Base-by-base conservation (phyloP, 1,284 basidiomycete species). In the Singerocomus inundabilis region DNA sequence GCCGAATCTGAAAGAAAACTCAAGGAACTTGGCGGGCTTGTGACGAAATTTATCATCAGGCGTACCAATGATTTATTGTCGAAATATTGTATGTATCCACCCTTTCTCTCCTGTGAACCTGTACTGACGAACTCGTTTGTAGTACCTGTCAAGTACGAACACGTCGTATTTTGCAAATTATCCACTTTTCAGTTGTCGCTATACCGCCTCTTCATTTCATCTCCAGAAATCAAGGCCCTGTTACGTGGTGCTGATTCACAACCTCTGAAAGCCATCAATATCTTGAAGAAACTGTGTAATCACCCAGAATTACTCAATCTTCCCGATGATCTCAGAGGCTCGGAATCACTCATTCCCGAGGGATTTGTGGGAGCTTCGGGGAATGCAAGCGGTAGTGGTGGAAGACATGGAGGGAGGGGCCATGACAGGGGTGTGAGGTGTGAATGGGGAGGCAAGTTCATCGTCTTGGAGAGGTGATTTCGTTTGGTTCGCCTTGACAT, bases 131-230 rank as follows among this genome's bases (percentile, higher is more conserved):
- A 61, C 28, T 29, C 48, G 21, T 26, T 43, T 24, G 9, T 46
- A 97, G 94, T 99, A 37, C 96, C 96, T 4, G 93, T 99, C 73
- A 99, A 99, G 69, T 98, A 99, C 74, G 96, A 99, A 70, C 94
- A 98, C 56, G 97, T 99, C 57, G 97, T 99, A 1, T 99, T 99
- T 72, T 98, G 96, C 70, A 79, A 84, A 41, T 82, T 94, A 13
- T 95, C 93, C 2, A 78, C 87, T 3, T 88, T 99, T 62, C 96
- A 99, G 64, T 75, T 94, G 6, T 78, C 88, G 2, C 76, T 99
- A 4, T 99, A 99, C 70, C 84, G 88, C 34, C 79, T 93, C 39
- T 99, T 99, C 66, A 96, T 98, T 57, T 87, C 87, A 4, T 97
- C 95, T 7, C 93, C 95, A 10, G 93, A 94, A 62, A 97, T 98